Evolutionary conservation across 768 basidiomycete genomes (phyloP).

Genomic region (Lyophyllum decastes): DNA sequence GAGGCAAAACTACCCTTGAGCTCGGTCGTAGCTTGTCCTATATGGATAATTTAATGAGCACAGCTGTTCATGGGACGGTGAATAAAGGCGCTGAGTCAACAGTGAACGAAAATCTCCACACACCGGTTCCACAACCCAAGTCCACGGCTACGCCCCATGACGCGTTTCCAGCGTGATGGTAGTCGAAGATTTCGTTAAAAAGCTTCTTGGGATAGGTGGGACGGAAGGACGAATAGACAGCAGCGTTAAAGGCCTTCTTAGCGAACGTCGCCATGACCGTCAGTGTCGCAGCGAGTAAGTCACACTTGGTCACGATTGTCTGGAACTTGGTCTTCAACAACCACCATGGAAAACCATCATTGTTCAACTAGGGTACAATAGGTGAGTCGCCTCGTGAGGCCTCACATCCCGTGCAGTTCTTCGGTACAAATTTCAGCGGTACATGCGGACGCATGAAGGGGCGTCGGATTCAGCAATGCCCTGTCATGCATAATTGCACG

Average conservation of each 20-base stretch:
- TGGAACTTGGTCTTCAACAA: no score
- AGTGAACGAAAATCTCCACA: conserved; percentile 5
- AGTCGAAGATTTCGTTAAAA: conserved; percentile 62
- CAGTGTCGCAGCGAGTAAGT: not conserved
- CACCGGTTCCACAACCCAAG: conserved; percentile 86
- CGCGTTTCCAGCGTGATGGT: conserved; percentile 41
- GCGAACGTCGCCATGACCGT: conserved; percentile 75
- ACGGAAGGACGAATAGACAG: conserved; percentile 64
- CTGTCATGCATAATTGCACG: no score
- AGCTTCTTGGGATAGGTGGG: conserved; percentile 73
- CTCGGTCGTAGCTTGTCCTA: conserved; percentile 71
- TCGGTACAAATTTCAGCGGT: no score
- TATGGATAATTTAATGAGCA: not conserved
- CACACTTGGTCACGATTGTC: not conserved
- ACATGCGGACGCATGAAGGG: no score
- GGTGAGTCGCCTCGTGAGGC: no score
- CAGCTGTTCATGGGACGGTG: not conserved
- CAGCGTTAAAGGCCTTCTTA: conserved; percentile 67
- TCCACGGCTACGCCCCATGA: conserved; percentile 67
- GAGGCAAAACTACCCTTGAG: conserved; percentile 51
- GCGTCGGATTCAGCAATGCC: no score
- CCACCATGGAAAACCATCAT: no score
- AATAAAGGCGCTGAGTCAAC: not conserved
- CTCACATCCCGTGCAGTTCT: no score
- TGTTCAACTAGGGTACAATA: no score